Conservation (phyloP, 768 basidiomycete genomes). For the Mycena sanguinolenta region DNA sequence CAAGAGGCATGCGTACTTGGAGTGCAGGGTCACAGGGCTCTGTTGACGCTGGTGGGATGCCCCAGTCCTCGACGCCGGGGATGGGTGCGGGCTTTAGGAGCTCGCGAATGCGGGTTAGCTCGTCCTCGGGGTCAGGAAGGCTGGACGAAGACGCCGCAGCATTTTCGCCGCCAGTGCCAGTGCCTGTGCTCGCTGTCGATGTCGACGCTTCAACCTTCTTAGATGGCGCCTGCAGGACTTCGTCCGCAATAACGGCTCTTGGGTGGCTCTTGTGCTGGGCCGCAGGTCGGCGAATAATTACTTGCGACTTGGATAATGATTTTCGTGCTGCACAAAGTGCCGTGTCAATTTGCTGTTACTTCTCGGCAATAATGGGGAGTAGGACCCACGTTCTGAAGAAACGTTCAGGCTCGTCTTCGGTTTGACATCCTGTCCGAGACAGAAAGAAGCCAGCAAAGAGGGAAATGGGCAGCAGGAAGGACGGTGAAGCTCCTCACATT, state of each 20-base stretch:
- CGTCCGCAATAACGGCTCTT: constrained; percentile 64
- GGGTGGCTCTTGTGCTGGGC: constrained; percentile 62
- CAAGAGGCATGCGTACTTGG: constrained; percentile 59
- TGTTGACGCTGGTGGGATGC: constrained; percentile 73
- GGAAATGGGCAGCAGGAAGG: constrained; percentile 64
- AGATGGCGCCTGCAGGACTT: constrained; percentile 45
- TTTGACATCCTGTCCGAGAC: constrained; percentile 74
- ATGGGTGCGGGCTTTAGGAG: constrained; percentile 75
- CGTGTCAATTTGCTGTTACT: not conserved
- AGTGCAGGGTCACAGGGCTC: constrained; percentile 73
- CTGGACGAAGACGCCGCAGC: constrained; percentile 39
- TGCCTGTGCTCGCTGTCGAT: constrained; percentile 36
- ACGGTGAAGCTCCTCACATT: constrained; percentile 75
- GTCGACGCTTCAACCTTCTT: constrained; percentile 32
- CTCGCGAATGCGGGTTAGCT: constrained; percentile 65
- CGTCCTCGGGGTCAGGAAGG: constrained; percentile 53
- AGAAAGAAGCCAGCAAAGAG: constrained; percentile 74
- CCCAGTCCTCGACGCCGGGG: constrained; percentile 78
- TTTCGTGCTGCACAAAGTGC: constrained; percentile 51
- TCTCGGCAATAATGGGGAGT: not conserved
- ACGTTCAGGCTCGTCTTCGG: constrained; percentile 53
- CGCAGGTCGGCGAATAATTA: constrained; percentile 69
- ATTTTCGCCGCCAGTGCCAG: constrained; percentile 28
- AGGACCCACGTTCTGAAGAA: constrained; percentile 58
- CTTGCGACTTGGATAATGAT: constrained; percentile 65